Percentiles rank a stretch among this genome's conserved stretches.
These are phyloP conservation scores for Gryganskiella cystojenkinii DNA, from an alignment of 192 early-diverging fungal species.

Conservation along the genomic window DNA sequence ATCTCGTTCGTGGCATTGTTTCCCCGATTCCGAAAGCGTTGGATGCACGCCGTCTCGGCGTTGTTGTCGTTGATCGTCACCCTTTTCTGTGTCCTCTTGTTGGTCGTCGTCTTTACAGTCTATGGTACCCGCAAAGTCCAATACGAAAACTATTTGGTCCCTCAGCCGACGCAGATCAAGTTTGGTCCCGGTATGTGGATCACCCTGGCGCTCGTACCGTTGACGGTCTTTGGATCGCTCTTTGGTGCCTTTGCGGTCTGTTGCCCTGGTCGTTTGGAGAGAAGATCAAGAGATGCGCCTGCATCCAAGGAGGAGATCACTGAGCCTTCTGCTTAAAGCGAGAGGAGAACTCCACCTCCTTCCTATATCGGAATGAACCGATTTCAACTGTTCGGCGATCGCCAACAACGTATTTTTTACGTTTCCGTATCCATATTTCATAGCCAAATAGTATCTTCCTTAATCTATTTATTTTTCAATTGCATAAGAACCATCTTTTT, in stretches of 20 bases:
- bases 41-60: conserved; percentile 24
- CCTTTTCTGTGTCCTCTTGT: conserved; percentile 20
- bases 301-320: conserved; percentile 30
- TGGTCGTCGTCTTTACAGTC: conserved; percentile 34
- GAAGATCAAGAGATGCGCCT: not conserved
- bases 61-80: conserved; percentile 31
- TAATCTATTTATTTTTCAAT: no score
- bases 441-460: not conserved
- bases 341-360: not conserved
- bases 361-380: not conserved
- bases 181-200: conserved; percentile 48
- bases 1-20: conserved; percentile 19
- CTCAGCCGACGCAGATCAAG: not conserved
- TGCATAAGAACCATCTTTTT: not conserved
- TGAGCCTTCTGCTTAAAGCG: conserved; percentile 8
- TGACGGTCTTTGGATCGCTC: conserved; percentile 30
- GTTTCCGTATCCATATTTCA: not conserved
- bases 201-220: conserved; percentile 26
- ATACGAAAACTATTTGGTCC: conserved; percentile 19
- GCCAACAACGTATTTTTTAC: not conserved
- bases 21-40: conserved; percentile 32
- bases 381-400: conserved; percentile 2
- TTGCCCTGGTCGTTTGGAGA: conserved; percentile 33
- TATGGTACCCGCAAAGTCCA: conserved; percentile 32
- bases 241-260: conserved; percentile 31